Conservation (phyloP, 495 filamentous ascomycete species). For the Aspergillus baeticus region DNA sequence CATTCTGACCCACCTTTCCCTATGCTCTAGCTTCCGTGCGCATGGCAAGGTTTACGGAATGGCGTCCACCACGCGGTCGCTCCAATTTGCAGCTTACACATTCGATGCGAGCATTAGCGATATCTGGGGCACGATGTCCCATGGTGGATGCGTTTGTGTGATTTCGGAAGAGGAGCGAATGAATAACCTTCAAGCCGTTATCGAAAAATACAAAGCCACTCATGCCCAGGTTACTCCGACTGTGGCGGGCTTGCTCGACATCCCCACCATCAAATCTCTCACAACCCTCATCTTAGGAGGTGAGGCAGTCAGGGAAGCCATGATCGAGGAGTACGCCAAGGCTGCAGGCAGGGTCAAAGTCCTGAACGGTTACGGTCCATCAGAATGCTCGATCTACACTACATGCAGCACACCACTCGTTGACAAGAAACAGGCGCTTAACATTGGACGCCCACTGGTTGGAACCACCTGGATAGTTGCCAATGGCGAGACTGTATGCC, state of each 20-base stretch:
- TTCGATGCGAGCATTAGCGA: conserved; percentile 14
- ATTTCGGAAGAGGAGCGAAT: conserved; percentile 15
- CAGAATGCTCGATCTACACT: conserved; percentile 9
- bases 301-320: conserved; percentile 12
- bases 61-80: conserved; percentile 1
- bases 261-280: conserved; percentile 3
- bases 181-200: conserved; percentile 3
- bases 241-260: conserved; percentile 2
- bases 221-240: conserved; percentile 17
- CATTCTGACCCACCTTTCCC: conserved; percentile 10
- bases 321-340: conserved; percentile 12
- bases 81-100: conserved; percentile 11
- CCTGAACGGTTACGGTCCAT: conserved; percentile 16
- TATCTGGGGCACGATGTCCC: conserved; percentile 10
- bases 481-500: conserved; percentile 54
- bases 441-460: conserved; percentile 5
- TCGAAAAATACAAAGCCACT: background rate
- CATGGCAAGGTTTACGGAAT: conserved; percentile 11
- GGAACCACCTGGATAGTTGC: conserved; percentile 51
- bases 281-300: conserved; percentile 14
- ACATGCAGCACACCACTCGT: conserved; percentile 2
- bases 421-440: conserved; percentile 3
- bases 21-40: conserved; percentile 11
- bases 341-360: conserved; percentile 10
- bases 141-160: conserved; percentile 19